Evolutionary conservation across 257 asterid species (phyloP).

Genomic region (Ilex asprella): DNA sequence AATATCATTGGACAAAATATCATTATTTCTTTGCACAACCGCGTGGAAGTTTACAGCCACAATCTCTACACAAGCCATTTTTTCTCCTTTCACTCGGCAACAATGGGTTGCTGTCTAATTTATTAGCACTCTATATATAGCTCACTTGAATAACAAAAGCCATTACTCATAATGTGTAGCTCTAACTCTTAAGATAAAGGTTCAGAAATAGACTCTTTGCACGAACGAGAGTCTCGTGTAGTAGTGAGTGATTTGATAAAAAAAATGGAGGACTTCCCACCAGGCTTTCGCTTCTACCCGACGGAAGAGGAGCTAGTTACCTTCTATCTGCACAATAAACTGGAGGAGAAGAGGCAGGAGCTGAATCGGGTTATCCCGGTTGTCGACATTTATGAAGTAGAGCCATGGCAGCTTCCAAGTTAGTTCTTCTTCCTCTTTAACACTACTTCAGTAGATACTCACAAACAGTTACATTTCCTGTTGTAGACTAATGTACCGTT

Average conservation of each 20-base stretch:
- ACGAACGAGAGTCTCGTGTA: too few relatives aligned
- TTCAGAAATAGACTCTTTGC: too few relatives aligned
- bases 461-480: too few relatives aligned
- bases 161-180: not conserved
- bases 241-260: too few relatives aligned
- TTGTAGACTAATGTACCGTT: too few relatives aligned
- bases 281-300: not conserved
- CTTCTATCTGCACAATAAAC: not conserved
- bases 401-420: not conserved
- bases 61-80: not conserved
- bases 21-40: conserved; percentile 15
- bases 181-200: too few relatives aligned
- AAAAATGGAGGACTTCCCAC: not conserved
- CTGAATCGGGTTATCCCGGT: not conserved
- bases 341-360: not conserved
- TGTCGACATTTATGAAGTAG: not conserved
- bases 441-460: not conserved
- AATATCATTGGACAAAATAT: conserved; percentile 1
- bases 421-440: not conserved
- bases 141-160: not conserved
- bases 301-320: not conserved
- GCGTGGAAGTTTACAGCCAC: conserved; percentile 15
- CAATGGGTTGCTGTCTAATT: not conserved
- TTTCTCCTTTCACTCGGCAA: conserved; percentile 52
- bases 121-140: conserved; percentile 7